phyloP scores from a whole-genome alignment of 106 monocot genomes.

The Acorus calamus region DNA sequence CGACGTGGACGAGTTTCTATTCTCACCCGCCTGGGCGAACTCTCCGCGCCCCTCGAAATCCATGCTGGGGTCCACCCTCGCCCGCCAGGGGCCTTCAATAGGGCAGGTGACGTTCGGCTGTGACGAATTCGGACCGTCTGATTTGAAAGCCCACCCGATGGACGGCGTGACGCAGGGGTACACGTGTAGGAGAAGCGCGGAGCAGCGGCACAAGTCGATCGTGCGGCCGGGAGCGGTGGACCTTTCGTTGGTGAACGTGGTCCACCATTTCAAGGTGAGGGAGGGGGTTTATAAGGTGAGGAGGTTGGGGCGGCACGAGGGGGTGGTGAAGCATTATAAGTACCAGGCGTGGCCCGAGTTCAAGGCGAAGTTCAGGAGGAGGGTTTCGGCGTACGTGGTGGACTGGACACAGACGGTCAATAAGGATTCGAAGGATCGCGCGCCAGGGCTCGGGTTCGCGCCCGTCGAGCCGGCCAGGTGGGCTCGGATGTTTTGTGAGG shows the following conservation, averaged over 20 bases:
- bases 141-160: conserved; percentile 31
- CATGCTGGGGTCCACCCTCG: conserved; percentile 34
- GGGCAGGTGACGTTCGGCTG: conserved; percentile 55
- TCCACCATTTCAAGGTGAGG: conserved; percentile 60
- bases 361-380: conserved; percentile 48
- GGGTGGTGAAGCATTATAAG: conserved; percentile 79
- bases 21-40: conserved; percentile 39
- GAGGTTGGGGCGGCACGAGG: not conserved
- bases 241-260: conserved; percentile 29
- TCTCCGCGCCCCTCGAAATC: conserved; percentile 11
- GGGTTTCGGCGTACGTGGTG: conserved; percentile 60
- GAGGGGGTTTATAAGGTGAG: conserved; percentile 11
- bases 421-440: conserved; percentile 48
- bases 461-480: conserved; percentile 47
- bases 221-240: conserved; percentile 42
- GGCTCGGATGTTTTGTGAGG: conserved; percentile 36
- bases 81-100: not conserved
- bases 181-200: conserved; percentile 38
- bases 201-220: conserved; percentile 77
- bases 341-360: conserved; percentile 91
- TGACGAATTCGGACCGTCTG: conserved; percentile 66
- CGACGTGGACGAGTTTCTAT: conserved; percentile 86
- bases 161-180: conserved; percentile 73
- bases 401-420: conserved; percentile 54
- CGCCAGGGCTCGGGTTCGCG: conserved; percentile 56